A percentile compares a stretch with the other conserved stretches of the same genome.
Conservation (phyloP, 1,139 yeast genomes). For the Taphrina communis region DNA sequence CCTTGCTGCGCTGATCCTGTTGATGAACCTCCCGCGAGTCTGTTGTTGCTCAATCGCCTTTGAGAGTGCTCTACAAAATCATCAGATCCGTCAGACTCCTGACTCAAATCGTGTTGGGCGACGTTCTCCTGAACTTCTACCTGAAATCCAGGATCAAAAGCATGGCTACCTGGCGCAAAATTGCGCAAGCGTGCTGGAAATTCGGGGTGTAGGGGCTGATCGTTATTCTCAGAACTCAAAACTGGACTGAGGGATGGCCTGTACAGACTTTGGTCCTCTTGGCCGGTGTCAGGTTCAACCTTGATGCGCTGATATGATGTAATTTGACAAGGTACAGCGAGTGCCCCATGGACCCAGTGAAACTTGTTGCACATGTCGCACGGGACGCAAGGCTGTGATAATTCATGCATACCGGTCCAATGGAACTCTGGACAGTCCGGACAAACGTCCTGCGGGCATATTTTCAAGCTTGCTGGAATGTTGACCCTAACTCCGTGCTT, state of each 20-base stretch:
- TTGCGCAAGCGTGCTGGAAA: constrained; percentile 1
- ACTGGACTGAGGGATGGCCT: not conserved
- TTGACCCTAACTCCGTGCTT: not conserved
- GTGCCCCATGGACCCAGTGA: not conserved
- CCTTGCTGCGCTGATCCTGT: not conserved
- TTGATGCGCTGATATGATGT: not conserved
- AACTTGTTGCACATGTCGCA: not conserved
- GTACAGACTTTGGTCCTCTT: not conserved
- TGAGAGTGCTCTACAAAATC: not conserved
- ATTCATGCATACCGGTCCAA: not conserved
- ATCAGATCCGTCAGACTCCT: too few species aligned
- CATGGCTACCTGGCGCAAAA: not conserved
- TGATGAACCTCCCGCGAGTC: not conserved
- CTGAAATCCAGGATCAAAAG: not conserved
- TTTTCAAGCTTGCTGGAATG: not conserved
- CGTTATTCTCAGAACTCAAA: not conserved
- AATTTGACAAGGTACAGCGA: not conserved
- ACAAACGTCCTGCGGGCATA: constrained; percentile 13
- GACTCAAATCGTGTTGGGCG: not conserved
- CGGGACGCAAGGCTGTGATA: not conserved
- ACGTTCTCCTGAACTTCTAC: not conserved
- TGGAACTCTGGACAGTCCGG: constrained; percentile 2
- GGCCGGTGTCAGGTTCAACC: not conserved
- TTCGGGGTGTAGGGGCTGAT: not conserved
- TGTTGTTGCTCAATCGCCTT: not conserved